A percentile compares a stretch with the other conserved stretches of the same genome.
phyloP scores from a whole-genome alignment of 2,329 filamentous ascomycete species.

The Aspergillus pseudotamarii region DNA sequence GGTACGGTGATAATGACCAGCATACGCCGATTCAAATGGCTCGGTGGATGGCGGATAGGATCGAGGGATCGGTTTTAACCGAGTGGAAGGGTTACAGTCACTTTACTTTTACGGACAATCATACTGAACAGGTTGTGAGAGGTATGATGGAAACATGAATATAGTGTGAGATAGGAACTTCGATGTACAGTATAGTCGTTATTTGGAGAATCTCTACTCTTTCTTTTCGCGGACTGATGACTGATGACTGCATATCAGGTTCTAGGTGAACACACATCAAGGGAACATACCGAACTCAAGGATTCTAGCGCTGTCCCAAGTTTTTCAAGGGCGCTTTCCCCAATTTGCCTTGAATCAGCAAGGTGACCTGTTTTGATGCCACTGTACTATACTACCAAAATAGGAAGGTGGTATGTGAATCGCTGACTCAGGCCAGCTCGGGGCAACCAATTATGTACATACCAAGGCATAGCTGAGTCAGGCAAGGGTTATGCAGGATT shows the following conservation, averaged over 20 bases:
- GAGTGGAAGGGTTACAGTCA: conserved; percentile 4
- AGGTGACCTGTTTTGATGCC: no score
- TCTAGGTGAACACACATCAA: background rate
- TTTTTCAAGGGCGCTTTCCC: no score
- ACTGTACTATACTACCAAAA: no score
- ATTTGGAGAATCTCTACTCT: background rate
- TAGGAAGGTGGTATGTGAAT: background rate
- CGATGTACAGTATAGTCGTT: background rate
- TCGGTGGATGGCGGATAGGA: background rate
- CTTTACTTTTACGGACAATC: background rate
- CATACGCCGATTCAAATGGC: background rate
- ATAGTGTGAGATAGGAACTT: background rate
- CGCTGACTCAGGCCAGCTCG: background rate
- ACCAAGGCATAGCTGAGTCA: background rate
- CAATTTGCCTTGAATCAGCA: no score
- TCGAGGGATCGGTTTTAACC: background rate
- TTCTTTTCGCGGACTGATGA: background rate
- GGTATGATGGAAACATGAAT: background rate
- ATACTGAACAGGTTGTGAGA: background rate
- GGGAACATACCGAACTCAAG: no score
- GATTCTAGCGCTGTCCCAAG: no score
- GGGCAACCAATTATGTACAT: background rate
- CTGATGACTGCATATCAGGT: background rate
- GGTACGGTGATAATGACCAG: background rate
- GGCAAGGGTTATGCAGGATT: background rate